Evolutionary conservation across 2,329 filamentous ascomycete genomes (phyloP), one percentile per base, ranked within the genome.

Genomic region (Fusarium sp.): DNA sequence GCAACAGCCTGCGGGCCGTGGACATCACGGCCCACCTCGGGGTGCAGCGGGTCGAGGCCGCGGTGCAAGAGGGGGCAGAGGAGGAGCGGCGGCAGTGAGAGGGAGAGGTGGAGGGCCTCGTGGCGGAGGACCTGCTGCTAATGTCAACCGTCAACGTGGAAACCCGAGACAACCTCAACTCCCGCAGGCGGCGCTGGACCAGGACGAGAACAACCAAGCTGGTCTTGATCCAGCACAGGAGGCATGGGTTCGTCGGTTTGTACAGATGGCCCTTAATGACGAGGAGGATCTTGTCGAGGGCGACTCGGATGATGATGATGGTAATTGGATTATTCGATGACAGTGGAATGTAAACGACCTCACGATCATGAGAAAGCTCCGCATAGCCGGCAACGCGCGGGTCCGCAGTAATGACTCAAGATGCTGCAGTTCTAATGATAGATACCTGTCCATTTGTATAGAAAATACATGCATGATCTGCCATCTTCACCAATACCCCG

Each of bases 221-320:
- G 79, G 75, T 50, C 76, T 86, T 49, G 78, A 85, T 66, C 77
- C 80, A n/a, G 76, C 73, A 20, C 81, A 86, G 57, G 80, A 80
- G 64, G 84, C 82, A 32, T 87, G 85, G 85, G 77, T 87, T 43
- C 80, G 84, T 46, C 80, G 81, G 53, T 87, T 87, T 71, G 83
- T 87, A 47, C 81, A 82, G 73, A 80, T 86, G 68, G 85, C 85
- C 5, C 77, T 87, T 52, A 77, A 83, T 32, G 85, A 87, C 67
- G 77, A 83, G 64, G 85, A 87, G 73, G 81, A 86, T 69, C 78
- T 82, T 49, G 76, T 80, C 53, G 82, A 83, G 47, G 82, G 79
- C 39, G 82, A 81, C 55, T 78, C 73, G 38, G 77, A 77, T 56
- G 73, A 76, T 23, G 77, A 79, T 24, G 71, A 63, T n/a, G 73